Base-by-base conservation (phyloP, 2,329 filamentous ascomycete genomes). In the Parastagonospora avenae region DNA sequence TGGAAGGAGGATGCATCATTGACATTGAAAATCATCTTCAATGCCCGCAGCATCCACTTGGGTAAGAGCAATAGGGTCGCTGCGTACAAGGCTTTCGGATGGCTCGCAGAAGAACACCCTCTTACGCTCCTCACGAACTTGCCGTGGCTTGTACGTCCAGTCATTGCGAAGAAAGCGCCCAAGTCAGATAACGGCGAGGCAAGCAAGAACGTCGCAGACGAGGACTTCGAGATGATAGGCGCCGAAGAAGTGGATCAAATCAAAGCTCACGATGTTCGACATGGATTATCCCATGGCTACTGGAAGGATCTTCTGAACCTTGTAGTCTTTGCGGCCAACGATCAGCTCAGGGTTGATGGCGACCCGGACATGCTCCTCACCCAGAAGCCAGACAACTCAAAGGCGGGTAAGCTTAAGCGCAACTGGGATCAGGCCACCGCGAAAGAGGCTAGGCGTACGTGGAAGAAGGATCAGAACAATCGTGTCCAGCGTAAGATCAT, bases 301-400 rank as follows among this genome's bases (percentile, higher is more conserved):
- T 86, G 82, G 82, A 85, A 86, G 56, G 83, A 86, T 60, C 70
- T 85, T 2, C 70, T 85, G 2, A 86, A 85, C 57, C 74, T 86
- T 2, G 73, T 86, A 0, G 79, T 76, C 1, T 73, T 86, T 2
- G 77, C 78, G 0, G 79, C 75, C 19, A 79, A 82, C 43, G 71
- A 74, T 16, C 72, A 79, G 61, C 74, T 86, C 10, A 67, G 74
- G 11, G 72, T 73, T 5, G 61, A 76, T 10, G 70, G 72, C 2
- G 58, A 80, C 27, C 77, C 77, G 8, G 44, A 44, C 8, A 42
- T 46, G 0, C 59, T 82, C 4, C 65, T 82, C 14, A 80, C 79
- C 46, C 66, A 70, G 5, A 62, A 74, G 2, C 27, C 42, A n/a
- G 54, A 61, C 14, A 55, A 68, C 64, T 36, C 61, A 49, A 27